These are phyloP conservation scores for Hericium alpestre DNA, from an alignment of 768 basidiomycete species.

Conservation along the genomic window DNA sequence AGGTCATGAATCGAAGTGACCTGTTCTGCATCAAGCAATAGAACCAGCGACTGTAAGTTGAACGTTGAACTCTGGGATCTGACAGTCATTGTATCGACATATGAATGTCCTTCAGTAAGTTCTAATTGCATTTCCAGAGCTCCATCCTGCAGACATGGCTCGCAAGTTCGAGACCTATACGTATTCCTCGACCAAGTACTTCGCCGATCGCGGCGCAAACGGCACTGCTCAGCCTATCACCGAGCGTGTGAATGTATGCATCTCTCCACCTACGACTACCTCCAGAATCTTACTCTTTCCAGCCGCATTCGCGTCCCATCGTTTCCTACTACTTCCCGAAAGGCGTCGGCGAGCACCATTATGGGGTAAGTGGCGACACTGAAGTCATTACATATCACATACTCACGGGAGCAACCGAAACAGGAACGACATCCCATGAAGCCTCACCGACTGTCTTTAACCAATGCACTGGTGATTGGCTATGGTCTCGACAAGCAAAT, in stretches of 20 bases:
- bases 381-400: too few relatives aligned
- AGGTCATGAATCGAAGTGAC: too few relatives aligned
- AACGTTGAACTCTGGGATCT: too few relatives aligned
- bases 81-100: too few relatives aligned
- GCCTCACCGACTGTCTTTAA: constrained; percentile 89
- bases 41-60: too few relatives aligned
- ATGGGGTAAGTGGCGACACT: constrained; percentile 55
- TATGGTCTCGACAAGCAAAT: constrained; percentile 95
- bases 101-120: too few relatives aligned
- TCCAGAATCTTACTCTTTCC: background rate
- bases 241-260: constrained; percentile 64
- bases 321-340: constrained; percentile 96
- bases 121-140: too few relatives aligned
- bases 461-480: constrained; percentile 90
- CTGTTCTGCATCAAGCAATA: too few relatives aligned
- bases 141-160: constrained; percentile 9
- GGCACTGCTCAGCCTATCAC: constrained; percentile 71
- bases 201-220: constrained; percentile 61
- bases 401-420: too few relatives aligned
- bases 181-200: constrained; percentile 67
- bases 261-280: background rate
- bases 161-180: constrained; percentile 26
- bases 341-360: constrained; percentile 91
- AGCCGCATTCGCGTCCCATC: constrained; percentile 77
- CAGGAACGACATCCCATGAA: constrained; percentile 99